Percentiles rank a stretch among this genome's conserved stretches.
Conservation (phyloP, 352 stramenopile genomes). For the Pilasporangium apinafurcum region DNA sequence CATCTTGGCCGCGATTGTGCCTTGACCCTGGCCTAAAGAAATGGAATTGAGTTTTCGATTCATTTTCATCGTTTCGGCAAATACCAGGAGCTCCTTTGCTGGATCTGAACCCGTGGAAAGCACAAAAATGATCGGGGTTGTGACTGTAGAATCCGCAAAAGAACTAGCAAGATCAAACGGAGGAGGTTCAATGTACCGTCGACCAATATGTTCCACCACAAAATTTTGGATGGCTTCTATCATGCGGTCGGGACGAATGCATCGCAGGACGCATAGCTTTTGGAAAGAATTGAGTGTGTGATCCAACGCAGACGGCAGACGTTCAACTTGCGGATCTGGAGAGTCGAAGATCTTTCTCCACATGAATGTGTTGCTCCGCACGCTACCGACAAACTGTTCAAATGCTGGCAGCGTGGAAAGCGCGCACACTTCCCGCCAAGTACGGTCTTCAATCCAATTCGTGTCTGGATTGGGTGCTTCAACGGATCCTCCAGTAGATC, state of each 20-base stretch:
- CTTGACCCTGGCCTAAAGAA: constrained; percentile 88
- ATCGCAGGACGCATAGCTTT: constrained; percentile 53
- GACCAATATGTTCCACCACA: constrained; percentile 74
- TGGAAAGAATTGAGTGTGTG: constrained; percentile 30
- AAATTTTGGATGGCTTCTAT: constrained; percentile 77
- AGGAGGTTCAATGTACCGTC: constrained; percentile 78
- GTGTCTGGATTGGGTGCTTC: constrained; percentile 17
- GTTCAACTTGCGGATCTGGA: constrained; percentile 27
- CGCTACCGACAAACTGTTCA: constrained; percentile 11
- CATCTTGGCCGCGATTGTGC: constrained; percentile 79
- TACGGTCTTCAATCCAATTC: constrained; percentile 33
- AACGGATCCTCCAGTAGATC: constrained; percentile 42
- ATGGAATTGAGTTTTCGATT: constrained; percentile 83
- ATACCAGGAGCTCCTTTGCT: constrained; percentile 83
- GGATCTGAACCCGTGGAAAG: constrained; percentile 86
- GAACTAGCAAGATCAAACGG: constrained; percentile 79
- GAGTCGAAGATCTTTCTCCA: constrained; percentile 44
- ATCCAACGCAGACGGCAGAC: constrained; percentile 20
- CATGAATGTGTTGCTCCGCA: constrained; percentile 13
- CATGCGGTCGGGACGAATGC: constrained; percentile 54
- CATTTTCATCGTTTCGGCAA: constrained; percentile 83
- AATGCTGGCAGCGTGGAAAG: constrained; percentile 32
- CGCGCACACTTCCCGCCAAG: constrained; percentile 25
- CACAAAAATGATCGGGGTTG: constrained; percentile 89
- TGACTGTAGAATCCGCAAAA: constrained; percentile 77